Conservation (phyloP, 257 asterid species). For the Primulina huaijiensis region DNA sequence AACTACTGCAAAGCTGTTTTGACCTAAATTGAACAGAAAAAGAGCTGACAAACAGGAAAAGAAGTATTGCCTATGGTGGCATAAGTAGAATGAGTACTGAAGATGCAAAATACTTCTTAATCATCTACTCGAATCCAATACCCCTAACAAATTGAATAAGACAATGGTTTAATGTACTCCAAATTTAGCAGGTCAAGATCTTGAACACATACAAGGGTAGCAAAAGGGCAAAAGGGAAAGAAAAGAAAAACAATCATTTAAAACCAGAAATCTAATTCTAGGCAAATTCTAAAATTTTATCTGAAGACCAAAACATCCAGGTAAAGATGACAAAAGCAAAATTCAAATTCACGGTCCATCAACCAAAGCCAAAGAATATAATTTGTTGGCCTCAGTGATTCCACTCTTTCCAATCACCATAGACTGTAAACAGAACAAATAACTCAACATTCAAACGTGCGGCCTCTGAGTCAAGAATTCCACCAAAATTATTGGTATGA, state of each 20-base stretch:
- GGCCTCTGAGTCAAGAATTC: background rate
- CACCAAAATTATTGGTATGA: background rate
- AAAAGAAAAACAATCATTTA: background rate
- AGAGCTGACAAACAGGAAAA: background rate
- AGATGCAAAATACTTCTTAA: background rate
- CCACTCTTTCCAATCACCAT: no score
- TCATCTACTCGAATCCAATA: background rate
- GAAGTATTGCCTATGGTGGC: background rate
- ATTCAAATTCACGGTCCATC: background rate
- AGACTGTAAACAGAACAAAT: no score
- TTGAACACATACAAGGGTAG: background rate
- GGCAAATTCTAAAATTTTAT: background rate
- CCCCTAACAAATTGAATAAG: background rate
- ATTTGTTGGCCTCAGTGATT: background rate
- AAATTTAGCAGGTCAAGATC: background rate
- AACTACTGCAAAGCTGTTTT: background rate
- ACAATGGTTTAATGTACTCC: background rate
- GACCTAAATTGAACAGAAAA: background rate
- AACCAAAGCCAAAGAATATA: background rate
- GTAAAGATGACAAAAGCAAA: background rate
- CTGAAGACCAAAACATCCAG: background rate
- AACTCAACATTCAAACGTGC: no score
- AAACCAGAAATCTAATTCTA: conserved; percentile 1
- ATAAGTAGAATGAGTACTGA: background rate
- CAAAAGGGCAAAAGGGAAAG: background rate